Percentiles rank a stretch among this genome's conserved stretches.
Evolutionary conservation across 768 basidiomycete species (phyloP).

Genomic region (Gloeostereum incarnatum): DNA sequence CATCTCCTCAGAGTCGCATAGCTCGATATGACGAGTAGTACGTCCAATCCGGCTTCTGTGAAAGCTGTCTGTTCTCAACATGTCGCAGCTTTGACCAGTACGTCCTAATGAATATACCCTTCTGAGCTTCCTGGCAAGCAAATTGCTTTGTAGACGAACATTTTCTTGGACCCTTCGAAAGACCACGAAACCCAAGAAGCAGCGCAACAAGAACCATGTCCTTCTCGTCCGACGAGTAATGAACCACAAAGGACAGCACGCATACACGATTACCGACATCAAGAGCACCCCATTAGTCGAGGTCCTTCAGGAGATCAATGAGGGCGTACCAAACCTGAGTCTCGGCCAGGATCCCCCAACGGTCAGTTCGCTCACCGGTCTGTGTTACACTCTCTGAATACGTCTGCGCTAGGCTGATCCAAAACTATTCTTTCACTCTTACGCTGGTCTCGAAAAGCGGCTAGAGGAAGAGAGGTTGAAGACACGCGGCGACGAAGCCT

Average conservation of each 20-base stretch:
- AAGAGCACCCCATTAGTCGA: constrained; percentile 10
- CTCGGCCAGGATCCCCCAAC: constrained; percentile 5
- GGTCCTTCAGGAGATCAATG: constrained; percentile 12
- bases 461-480: constrained; percentile 10
- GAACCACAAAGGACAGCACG: constrained; percentile 10
- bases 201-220: constrained; percentile 12
- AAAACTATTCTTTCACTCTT: constrained; percentile 10
- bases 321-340: constrained; percentile 4
- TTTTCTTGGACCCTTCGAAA: constrained; percentile 12
- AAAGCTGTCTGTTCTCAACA: neutral
- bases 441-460: constrained; percentile 6
- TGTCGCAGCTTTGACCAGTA: constrained; percentile 5
- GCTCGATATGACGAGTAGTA: constrained; percentile 14
- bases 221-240: constrained; percentile 15
- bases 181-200: constrained; percentile 12
- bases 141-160: constrained; percentile 6
- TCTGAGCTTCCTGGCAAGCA: neutral
- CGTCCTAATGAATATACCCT: neutral
- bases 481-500: constrained; percentile 5
- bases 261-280: constrained; percentile 12
- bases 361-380: neutral
- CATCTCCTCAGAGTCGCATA: constrained; percentile 8
- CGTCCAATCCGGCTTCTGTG: neutral
- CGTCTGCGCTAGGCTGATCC: constrained; percentile 7
- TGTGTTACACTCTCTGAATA: neutral